Evolutionary conservation across 1,284 basidiomycete genomes (phyloP), one percentile per base, ranked within the genome.

Genomic region (Stereum hirsutum): DNA sequence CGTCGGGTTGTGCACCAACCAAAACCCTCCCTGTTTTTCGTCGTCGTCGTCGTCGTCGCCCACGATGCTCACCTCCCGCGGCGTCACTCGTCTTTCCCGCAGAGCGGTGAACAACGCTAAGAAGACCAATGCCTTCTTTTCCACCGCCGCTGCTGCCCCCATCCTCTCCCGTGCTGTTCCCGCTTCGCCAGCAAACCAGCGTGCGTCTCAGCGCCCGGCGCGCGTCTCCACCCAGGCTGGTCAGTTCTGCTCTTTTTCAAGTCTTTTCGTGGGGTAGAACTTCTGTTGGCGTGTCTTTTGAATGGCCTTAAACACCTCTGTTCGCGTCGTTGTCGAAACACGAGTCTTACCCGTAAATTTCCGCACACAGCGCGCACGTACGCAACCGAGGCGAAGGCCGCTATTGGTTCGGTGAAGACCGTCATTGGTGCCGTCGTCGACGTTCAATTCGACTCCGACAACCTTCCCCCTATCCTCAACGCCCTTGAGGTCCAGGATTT

Each of bases 401-500:
- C 74, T 48, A 67, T 74, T 58, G 92, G 91, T 55, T 69, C 77
- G 43, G 88, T 95, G 62, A 95, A 95, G 77, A 90, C 88, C 55
- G 88, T 93, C 74, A 93, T 93, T 68, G 90, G 90, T 85, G 94
- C 95, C 72, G 95, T 99, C 72, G 95, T 99, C 64, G 95, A 99
- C 68, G 94, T 97, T 54, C 91, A 96, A 67, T 92, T 93, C 61
- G 89, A 91, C 53, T 76, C 78, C 43, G 90, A 92, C 54, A 73
- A 83, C 67, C 88, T 98, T 40, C 95, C 95, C 47, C 84, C 92
- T 53, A 98, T 99, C 68, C 81, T 98, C 60, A 98, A 98, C 68
- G 95, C 95, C 54, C 88, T 98, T 54, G 94, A 98, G 72, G 93
- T 99, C 49, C 86, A 92, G 66, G 83, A 88, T 65, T 93, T 93